Percentiles rank a stretch among this genome's conserved stretches.
Evolutionary conservation across 768 basidiomycete genomes (phyloP).

Genomic region (Mycena chlorophos): DNA sequence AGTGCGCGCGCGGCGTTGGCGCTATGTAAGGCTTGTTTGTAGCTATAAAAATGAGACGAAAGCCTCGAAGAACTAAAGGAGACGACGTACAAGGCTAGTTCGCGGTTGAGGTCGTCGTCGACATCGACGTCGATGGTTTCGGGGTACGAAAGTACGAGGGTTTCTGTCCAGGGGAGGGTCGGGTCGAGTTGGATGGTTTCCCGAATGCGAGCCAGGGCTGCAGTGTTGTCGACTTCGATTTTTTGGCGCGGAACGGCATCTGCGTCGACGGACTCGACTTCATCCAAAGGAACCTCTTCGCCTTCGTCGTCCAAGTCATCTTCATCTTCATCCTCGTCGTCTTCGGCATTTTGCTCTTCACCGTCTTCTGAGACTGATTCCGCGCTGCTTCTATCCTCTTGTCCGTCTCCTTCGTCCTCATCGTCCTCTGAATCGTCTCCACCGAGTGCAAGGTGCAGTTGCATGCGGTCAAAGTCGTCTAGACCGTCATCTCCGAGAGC

Average conservation of each 20-base stretch:
- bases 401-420: constrained; percentile 30
- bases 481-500: constrained; percentile 65
- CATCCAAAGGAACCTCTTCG: constrained; percentile 63
- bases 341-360: constrained; percentile 25
- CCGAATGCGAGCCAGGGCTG: constrained; percentile 78
- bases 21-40: constrained; percentile 89
- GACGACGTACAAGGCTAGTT: constrained; percentile 85
- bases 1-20: constrained; percentile 75
- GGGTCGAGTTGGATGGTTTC: constrained; percentile 74
- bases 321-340: constrained; percentile 28
- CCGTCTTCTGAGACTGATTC: constrained; percentile 31
- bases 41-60: constrained; percentile 49
- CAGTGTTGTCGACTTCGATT: constrained; percentile 80
- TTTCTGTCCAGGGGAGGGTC: constrained; percentile 83
- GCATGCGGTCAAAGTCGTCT: constrained; percentile 62
- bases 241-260: constrained; percentile 83
- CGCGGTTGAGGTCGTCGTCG: constrained; percentile 88
- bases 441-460: constrained; percentile 44
- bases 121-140: constrained; percentile 74
- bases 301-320: constrained; percentile 40
- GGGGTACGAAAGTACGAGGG: constrained; percentile 70
- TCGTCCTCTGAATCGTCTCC: constrained; percentile 31
- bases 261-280: constrained; percentile 71
- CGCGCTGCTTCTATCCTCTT: constrained; percentile 29
- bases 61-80: background rate